Evolutionary conservation across 2,329 filamentous ascomycete species (phyloP), one percentile per base, ranked within the genome.

Genomic region (Claviceps africana): DNA sequence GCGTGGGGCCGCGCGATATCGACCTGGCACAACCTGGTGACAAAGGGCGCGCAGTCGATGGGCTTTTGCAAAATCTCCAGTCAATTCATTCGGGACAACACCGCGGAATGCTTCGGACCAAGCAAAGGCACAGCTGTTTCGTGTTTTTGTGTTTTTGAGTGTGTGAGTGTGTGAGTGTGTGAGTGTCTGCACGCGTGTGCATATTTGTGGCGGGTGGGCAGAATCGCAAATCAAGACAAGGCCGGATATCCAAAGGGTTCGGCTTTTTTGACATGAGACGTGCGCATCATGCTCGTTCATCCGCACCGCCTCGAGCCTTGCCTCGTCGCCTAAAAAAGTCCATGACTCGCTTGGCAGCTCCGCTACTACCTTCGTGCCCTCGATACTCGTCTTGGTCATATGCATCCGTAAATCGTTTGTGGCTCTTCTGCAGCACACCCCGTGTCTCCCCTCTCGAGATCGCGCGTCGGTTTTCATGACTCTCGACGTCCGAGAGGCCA

Each of bases 271-370:
- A 37, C 4, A n/a, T 37, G 2, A n/a, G 43, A 21, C n/a, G 10
- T 30, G 30, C 19, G 35, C 37, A 45, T 47, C 51, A 48, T 53
- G 21, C 51, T 71, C 75, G 74, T 60, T 74, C 69, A 55, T 81
- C 77, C 39, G 76, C 76, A 53, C 76, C 79, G 52, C 76, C 79
- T 62, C 85, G 76, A 59, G 83, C 87, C 70, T 85, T 88, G 52
- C 86, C 88, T 65, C 90, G 80, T 66, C 90, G 79, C 60, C 93
- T 79, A 74, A 98, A 98, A 69, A 97, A 95, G 70, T 98, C 91
- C 90, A 98, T 97, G 40, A 98, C 93, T 64, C 88, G 83, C 65
- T 90, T 85, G 15, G 90, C 89, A 3, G 89, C 86, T 53, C 88
- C 88, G 57, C 83, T 91, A 66, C 86, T 94, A 45, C 91, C 91